Conservation (phyloP, 345 rosid species). For the Sisymbrium irio region DNA sequence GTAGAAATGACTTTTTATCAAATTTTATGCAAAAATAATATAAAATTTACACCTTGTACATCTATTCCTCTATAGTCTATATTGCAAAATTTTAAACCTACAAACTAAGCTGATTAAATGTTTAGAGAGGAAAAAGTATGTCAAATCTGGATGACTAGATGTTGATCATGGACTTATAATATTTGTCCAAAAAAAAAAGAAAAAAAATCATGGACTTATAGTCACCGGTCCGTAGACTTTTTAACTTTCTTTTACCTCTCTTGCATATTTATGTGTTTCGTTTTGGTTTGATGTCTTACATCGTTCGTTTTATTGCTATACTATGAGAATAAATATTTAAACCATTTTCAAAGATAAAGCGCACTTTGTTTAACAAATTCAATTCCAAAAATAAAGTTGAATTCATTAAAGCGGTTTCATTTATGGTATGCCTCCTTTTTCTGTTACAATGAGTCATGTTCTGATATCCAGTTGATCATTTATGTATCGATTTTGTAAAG, state of each 20-base stretch:
- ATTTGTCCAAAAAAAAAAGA: too few species aligned
- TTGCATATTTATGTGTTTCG: not conserved
- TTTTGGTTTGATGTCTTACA: not conserved
- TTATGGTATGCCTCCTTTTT: constrained; percentile 15
- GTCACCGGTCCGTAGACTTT: not conserved
- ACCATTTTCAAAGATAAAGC: constrained; percentile 2
- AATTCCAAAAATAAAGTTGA: not conserved
- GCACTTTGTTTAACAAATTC: not conserved
- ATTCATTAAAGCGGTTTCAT: not conserved
- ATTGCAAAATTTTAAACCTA: not conserved
- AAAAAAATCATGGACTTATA: not conserved
- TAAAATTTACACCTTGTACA: not conserved
- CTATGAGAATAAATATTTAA: not conserved
- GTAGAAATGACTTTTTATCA: not conserved
- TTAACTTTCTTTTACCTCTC: not conserved
- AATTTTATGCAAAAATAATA: not conserved
- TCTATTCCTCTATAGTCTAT: not conserved
- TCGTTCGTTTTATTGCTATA: not conserved
- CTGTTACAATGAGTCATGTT: constrained; percentile 19
- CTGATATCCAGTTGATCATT: not conserved
- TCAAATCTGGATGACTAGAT: not conserved
- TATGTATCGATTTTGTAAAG: not conserved
- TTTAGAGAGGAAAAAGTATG: not conserved
- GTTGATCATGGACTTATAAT: not conserved
- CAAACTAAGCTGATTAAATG: not conserved